phyloP scores from a whole-genome alignment of 2,329 filamentous ascomycete species.

The Diaporthe vaccinii region DNA sequence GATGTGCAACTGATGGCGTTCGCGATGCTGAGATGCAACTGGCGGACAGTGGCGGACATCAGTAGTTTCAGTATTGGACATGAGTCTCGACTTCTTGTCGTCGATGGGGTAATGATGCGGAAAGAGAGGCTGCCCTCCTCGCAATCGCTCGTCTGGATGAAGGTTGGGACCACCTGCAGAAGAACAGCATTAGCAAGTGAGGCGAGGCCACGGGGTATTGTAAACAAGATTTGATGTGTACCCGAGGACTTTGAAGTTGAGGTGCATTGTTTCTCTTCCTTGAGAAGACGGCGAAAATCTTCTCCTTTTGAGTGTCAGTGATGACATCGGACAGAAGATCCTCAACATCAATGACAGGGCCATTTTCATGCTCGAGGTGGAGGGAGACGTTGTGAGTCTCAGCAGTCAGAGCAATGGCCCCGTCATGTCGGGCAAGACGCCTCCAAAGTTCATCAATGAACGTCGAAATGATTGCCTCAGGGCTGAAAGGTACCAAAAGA shows the following conservation, averaged over 20 bases:
- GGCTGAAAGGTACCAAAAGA: slow-evolving; percentile 20
- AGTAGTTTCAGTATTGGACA: slow-evolving; percentile 6
- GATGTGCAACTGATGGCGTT: background rate
- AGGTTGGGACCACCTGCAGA: background rate
- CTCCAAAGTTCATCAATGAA: slow-evolving; percentile 27
- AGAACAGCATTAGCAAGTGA: background rate
- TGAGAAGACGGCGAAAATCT: slow-evolving; percentile 10
- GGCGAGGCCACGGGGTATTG: no score
- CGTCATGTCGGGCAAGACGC: slow-evolving; percentile 5
- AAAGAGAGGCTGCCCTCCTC: background rate
- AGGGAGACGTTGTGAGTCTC: slow-evolving; percentile 19
- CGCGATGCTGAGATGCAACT: background rate
- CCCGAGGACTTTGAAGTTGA: background rate
- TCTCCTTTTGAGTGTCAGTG: background rate
- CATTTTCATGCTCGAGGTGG: background rate
- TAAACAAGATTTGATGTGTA: background rate
- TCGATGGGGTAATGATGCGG: slow-evolving; percentile 11
- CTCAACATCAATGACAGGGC: slow-evolving; percentile 3
- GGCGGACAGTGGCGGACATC: background rate
- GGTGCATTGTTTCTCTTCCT: background rate
- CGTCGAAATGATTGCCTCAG: background rate
- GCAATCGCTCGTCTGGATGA: background rate
- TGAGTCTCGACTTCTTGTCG: background rate
- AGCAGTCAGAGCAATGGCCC: background rate
- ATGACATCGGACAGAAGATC: slow-evolving; percentile 16